phyloP scores from a whole-genome alignment of 805 yeast genomes.

The Cyberlindnera veronae region DNA sequence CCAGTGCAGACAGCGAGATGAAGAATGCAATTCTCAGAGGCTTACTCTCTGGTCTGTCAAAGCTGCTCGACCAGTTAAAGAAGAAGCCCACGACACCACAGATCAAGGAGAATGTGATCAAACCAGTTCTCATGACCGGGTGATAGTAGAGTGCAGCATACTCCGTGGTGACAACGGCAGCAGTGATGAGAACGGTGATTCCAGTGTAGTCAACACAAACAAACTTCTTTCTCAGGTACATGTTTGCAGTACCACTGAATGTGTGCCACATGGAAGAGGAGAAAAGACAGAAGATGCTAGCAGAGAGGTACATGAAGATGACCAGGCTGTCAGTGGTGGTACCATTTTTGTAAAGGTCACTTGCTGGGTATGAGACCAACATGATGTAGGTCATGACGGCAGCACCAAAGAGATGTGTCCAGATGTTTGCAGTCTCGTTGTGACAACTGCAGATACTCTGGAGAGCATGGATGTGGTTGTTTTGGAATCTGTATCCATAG shows the following conservation, averaged over 20 bases:
- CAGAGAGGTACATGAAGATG: conserved; percentile 60
- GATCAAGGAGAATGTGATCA: conserved; percentile 56
- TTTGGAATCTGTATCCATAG: conserved; percentile 80
- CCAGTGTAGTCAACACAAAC: conserved; percentile 97
- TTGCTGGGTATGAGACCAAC: conserved; percentile 58
- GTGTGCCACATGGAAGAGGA: conserved; percentile 92
- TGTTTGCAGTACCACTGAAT: conserved; percentile 69
- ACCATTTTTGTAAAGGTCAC: conserved; percentile 45
- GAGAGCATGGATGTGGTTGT: conserved; percentile 56
- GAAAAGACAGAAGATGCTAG: conserved; percentile 71
- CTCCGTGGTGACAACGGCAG: conserved; percentile 84
- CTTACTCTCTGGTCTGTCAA: conserved; percentile 84
- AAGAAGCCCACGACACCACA: conserved; percentile 71
- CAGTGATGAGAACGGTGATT: conserved; percentile 83
- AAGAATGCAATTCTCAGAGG: conserved; percentile 78
- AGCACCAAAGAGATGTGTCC: conserved; percentile 86
- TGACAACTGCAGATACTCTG: conserved; percentile 61
- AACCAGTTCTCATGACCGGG: conserved; percentile 44
- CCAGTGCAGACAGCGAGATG: conserved; percentile 71
- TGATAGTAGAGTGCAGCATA: conserved; percentile 69
- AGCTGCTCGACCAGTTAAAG: conserved; percentile 89
- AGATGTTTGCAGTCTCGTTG: conserved; percentile 88
- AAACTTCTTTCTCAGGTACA: conserved; percentile 61
- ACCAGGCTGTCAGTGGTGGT: conserved; percentile 43
- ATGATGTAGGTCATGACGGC: conserved; percentile 53